Base-by-base conservation (phyloP, 1,139 yeast species). In the Taiozyma sp. region DNA sequence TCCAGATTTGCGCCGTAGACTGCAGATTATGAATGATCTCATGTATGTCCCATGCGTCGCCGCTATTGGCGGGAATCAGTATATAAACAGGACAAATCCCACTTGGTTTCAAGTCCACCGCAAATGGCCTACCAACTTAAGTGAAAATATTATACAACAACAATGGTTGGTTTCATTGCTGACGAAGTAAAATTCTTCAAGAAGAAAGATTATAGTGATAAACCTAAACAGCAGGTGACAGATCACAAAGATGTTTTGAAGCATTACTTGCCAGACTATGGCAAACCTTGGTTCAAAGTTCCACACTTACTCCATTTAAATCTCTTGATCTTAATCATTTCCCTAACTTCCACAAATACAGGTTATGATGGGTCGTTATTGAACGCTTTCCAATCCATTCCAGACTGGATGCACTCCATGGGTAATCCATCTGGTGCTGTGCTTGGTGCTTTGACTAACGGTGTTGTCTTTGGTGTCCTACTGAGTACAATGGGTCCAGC, bases 321-420 rank as follows among this genome's bases (percentile, higher is more conserved):
- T 55, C 48, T 67, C 32, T 56, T 70, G 23, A 59, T 78, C 22
- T 64, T 76, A 23, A 60, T 74, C 38, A 69, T 76, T 36, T 68
- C 79, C 38, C 62, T 78, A 39, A 66, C 79, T 13, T 72, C 80
- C 27, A 74, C 81, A 34, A 75, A 73, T 56, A 73, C 71, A 45
- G 83, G 84, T 28, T 79, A 71, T 55, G 84, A 79, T 64, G 79
- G 80, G 44, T 73, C 79, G 5, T 66, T 79, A 68, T 64, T 79
- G 65, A 79, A 79, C 57, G 81, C 80, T 44, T 67, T 80, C 51
- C 83, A 78, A 61, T 65, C 77, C 9, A 66, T 78, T 52, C 58
- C 61, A 0, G 56, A 59, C 24, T 76, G 79, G 79, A 52, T 57
- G 55, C 38, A 53, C 24, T 62, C 67, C 43, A 68, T 78, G 69